These are phyloP conservation scores for Tolypocladium tundrense DNA, from an alignment of 2,329 filamentous ascomycete genomes.

Conservation along the genomic window DNA sequence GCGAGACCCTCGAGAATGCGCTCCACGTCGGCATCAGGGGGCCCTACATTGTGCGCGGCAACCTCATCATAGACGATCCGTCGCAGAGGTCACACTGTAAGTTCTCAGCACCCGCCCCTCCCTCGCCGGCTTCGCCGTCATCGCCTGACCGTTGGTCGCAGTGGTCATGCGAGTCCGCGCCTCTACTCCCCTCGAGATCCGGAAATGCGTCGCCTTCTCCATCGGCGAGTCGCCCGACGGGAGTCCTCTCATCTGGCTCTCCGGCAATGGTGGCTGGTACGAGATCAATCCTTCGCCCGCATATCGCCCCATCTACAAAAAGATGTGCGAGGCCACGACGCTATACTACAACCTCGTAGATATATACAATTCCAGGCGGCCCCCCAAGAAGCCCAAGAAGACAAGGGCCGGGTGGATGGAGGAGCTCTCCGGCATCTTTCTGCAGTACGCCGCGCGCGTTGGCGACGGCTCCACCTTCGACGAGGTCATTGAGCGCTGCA, in stretches of 20 bases:
- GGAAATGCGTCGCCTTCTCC: constrained; percentile 37
- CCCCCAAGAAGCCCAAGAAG: constrained; percentile 17
- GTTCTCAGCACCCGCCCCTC: constrained; percentile 9
- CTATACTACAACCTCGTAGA: constrained; percentile 54
- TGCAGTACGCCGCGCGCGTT: constrained; percentile 35
- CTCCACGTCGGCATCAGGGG: constrained; percentile 49
- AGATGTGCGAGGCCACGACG: constrained; percentile 52
- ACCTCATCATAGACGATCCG: constrained; percentile 40
- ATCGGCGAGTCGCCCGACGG: constrained; percentile 41
- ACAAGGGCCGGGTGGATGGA: constrained; percentile 19
- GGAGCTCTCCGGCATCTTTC: constrained; percentile 20
- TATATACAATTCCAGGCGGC: constrained; percentile 32
- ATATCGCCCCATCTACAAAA: constrained; percentile 46
- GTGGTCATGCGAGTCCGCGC: constrained; percentile 20
- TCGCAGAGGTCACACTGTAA: constrained; percentile 23
- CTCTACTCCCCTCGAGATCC: constrained; percentile 40
- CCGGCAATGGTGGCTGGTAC: constrained; percentile 52
- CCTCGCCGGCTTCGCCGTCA: not conserved
- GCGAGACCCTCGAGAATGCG: constrained; percentile 46
- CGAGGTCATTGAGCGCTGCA: constrained; percentile 36
- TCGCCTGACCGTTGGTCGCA: constrained; percentile 6
- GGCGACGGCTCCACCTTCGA: constrained; percentile 42
- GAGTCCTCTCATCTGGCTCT: constrained; percentile 53
- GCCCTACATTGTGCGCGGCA: constrained; percentile 52
- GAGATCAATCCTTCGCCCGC: constrained; percentile 48